A percentile compares a stretch with the other conserved stretches of the same genome.
phyloP scores from a whole-genome alignment of 2,329 filamentous ascomycete species.

The Macrophomina phaseolina region DNA sequence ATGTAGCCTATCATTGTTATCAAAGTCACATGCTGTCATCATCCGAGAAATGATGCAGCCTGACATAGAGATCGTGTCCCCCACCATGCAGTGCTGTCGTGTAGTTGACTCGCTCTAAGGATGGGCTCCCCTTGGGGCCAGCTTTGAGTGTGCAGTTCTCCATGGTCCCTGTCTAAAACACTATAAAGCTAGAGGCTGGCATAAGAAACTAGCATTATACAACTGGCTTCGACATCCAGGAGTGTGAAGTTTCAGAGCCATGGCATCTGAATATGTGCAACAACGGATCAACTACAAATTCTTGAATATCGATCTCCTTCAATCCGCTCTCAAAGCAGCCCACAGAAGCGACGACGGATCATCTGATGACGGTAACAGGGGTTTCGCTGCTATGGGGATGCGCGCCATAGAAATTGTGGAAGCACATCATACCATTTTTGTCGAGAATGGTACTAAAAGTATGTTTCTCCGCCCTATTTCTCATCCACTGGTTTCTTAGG shows the following conservation, averaged over 20 bases:
- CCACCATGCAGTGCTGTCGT: too few relatives aligned
- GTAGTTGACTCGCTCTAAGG: too few relatives aligned
- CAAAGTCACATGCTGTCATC: too few relatives aligned
- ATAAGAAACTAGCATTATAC: neutral
- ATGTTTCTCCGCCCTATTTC: slow-evolving; percentile 1
- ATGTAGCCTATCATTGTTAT: too few relatives aligned
- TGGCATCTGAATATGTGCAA: slow-evolving; percentile 25
- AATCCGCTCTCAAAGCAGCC: slow-evolving; percentile 28
- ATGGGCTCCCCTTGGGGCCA: too few relatives aligned
- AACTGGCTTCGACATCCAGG: neutral
- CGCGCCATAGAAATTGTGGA: slow-evolving; percentile 26
- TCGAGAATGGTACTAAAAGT: slow-evolving; percentile 22
- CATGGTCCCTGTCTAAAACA: too few relatives aligned
- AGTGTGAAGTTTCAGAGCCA: neutral
- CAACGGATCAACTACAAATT: slow-evolving; percentile 23
- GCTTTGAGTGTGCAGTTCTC: too few relatives aligned
- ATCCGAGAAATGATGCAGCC: too few relatives aligned
- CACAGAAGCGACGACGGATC: slow-evolving; percentile 17
- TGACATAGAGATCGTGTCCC: too few relatives aligned
- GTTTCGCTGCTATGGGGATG: slow-evolving; percentile 8
- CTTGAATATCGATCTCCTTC: neutral
- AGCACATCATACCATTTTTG: slow-evolving; percentile 9
- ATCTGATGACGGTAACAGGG: slow-evolving; percentile 28
- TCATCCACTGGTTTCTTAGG: neutral
- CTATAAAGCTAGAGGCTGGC: neutral